Percentiles rank a stretch among this genome's conserved stretches.
phyloP scores from a whole-genome alignment of 441 rosid genomes.

The Erodium texanum region DNA sequence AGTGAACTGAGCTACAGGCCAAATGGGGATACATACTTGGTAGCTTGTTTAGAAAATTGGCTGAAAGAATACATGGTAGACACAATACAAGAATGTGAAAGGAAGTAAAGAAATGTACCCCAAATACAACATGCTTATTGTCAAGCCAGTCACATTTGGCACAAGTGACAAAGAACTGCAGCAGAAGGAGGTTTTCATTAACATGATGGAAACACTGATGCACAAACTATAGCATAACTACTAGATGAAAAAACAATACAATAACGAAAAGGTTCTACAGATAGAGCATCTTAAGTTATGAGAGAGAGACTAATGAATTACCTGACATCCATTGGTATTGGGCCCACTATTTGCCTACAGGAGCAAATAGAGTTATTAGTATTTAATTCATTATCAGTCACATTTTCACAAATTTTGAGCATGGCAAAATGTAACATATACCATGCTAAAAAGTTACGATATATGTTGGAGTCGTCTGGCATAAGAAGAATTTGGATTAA shows the following conservation, averaged over 20 bases:
- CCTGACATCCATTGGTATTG: conserved; percentile 66
- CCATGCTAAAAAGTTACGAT: not conserved
- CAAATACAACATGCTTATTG: conserved; percentile 89
- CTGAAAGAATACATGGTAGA: not conserved
- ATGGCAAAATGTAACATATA: not conserved
- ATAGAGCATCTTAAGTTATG: not conserved
- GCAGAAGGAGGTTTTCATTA: conserved; percentile 12
- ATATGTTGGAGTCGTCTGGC: not conserved
- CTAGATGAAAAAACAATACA: not conserved
- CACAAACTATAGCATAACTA: no score
- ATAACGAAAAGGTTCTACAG: not conserved
- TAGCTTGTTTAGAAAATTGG: not conserved
- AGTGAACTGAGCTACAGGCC: no score
- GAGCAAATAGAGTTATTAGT: conserved; percentile 4
- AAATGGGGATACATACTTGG: not conserved
- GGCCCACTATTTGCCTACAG: conserved; percentile 93
- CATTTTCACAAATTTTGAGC: not conserved
- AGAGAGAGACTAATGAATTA: no score
- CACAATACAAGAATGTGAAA: not conserved
- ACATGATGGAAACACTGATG: not conserved
- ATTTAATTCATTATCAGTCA: no score
- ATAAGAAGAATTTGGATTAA: no score
- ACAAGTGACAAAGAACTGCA: conserved; percentile 91
- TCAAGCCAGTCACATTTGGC: conserved; percentile 99
- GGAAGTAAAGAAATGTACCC: conserved; percentile 41